Conservation (phyloP, 768 basidiomycete genomes). For the Mycena venus region DNA sequence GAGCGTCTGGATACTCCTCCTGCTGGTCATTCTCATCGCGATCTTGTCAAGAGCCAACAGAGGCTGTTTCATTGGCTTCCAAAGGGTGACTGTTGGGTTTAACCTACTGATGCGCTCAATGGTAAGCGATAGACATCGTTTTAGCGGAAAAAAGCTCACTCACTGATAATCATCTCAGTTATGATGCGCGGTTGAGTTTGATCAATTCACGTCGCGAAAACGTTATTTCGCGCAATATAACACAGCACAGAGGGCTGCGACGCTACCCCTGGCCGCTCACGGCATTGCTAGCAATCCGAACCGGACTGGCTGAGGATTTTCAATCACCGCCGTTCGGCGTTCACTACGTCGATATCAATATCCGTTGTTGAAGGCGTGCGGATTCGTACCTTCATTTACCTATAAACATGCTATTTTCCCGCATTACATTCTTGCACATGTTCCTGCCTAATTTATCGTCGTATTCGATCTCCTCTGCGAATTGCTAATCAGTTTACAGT, state of each 20-base stretch:
- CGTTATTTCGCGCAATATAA: background rate
- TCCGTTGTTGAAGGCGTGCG: background rate
- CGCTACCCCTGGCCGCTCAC: background rate
- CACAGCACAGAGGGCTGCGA: background rate
- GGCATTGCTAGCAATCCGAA: background rate
- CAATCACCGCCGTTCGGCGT: background rate
- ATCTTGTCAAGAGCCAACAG: background rate
- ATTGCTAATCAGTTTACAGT: slow-evolving; percentile 9
- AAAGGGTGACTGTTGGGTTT: background rate
- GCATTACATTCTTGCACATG: background rate
- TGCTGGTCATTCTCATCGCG: background rate
- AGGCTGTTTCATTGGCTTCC: background rate
- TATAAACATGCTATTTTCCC: background rate
- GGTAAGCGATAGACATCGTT: background rate
- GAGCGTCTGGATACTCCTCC: background rate
- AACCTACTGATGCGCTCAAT: background rate
- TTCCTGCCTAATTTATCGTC: background rate
- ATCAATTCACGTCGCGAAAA: background rate
- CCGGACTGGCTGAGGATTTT: background rate
- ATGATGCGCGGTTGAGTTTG: background rate
- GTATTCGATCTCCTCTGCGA: background rate
- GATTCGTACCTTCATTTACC: slow-evolving; percentile 13
- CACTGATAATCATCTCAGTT: slow-evolving; percentile 14
- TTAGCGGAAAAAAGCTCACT: background rate
- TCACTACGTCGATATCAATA: background rate